These are phyloP conservation scores for Knoxdaviesia capensis DNA, from an alignment of 2,329 filamentous ascomycete genomes.

Conservation along the genomic window DNA sequence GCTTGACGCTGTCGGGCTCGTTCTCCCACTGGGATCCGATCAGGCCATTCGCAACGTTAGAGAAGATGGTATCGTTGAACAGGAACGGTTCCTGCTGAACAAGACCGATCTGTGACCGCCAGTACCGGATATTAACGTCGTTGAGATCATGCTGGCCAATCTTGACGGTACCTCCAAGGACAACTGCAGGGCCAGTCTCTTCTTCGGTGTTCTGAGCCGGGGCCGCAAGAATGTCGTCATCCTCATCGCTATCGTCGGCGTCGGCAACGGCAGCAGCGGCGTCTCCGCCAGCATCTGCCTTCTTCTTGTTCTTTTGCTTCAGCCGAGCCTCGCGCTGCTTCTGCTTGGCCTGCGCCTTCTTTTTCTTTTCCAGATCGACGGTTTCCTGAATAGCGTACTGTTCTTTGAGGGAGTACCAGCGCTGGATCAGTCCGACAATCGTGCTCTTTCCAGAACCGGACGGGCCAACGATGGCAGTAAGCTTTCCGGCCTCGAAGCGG, in stretches of 20 bases:
- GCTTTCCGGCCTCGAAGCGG: slow-evolving; percentile 39
- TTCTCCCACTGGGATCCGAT: slow-evolving; percentile 16
- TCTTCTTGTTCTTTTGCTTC: slow-evolving; percentile 3
- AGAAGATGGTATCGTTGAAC: slow-evolving; percentile 43
- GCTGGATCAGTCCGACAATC: slow-evolving; percentile 48
- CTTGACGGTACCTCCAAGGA: slow-evolving; percentile 23
- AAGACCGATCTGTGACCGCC: slow-evolving; percentile 39
- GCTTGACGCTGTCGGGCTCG: slow-evolving; percentile 31
- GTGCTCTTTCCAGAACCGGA: slow-evolving; percentile 60
- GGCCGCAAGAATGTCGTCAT: background rate
- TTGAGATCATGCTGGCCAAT: slow-evolving; percentile 22
- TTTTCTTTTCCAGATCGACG: slow-evolving; percentile 24
- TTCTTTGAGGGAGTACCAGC: slow-evolving; percentile 41
- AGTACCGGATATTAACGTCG: slow-evolving; percentile 42
- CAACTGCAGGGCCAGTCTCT: slow-evolving; percentile 9
- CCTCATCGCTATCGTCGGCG: slow-evolving; percentile 1
- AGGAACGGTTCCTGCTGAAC: slow-evolving; percentile 51
- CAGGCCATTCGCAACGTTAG: slow-evolving; percentile 26
- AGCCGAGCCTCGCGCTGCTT: slow-evolving; percentile 9
- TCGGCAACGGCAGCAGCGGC: slow-evolving; percentile 2
- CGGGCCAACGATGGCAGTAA: slow-evolving; percentile 54
- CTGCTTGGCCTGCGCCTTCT: slow-evolving; percentile 16
- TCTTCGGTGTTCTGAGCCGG: background rate
- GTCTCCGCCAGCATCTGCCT: background rate
- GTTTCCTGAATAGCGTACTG: slow-evolving; percentile 23